Evolutionary conservation across 2,329 filamentous ascomycete genomes (phyloP), one percentile per base, ranked within the genome.

Genomic region (Teratosphaeria nubilosa): DNA sequence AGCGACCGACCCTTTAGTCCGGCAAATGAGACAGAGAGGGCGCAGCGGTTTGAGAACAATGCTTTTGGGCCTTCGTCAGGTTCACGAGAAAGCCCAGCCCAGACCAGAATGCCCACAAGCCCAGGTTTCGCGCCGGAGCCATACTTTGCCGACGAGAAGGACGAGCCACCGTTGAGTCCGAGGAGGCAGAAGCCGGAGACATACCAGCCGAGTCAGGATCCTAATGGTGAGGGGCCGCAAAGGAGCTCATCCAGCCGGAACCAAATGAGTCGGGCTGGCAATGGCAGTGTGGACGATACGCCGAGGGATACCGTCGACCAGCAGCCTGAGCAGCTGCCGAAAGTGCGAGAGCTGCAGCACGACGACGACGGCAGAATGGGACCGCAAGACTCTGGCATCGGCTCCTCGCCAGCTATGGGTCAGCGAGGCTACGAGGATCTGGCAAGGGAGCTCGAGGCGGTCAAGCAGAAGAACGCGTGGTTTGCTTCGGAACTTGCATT

Each of bases 401-500:
- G 68, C 75, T 84, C 71, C 76, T 86, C 60, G 80, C 87, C 59
- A 75, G 81, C 63, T 72, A 82, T 70, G 81, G 85, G 68, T 79
- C 83, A 72, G 7, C 84, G 71, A 5, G 84, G 87, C 64, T 86
- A 87, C 1, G 87, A 89, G 62, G 85, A 88, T 0, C 73, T 96
- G 13, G 79, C 90, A 14, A 92, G 94, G 70, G 94, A 99, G 70
- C 79, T 99, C 1, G 92, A 99, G 70, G 80, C 85, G 9, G 82
- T 86, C 3, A 89, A 90, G 67, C 94, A 87, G 68, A 84, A 88
- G 55, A 97, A 96, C 74, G 92, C 92, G 0, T 99, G 94, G 94
- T 96, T 95, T 73, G 90, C 91, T 7, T 96, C 92, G 0, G 94
- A 99, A 74, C 79, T 99, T 52, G 90, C 95, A 59, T 78, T 99